Base-by-base conservation (phyloP, 2,329 filamentous ascomycete species). In the Thyridium curvatum region DNA sequence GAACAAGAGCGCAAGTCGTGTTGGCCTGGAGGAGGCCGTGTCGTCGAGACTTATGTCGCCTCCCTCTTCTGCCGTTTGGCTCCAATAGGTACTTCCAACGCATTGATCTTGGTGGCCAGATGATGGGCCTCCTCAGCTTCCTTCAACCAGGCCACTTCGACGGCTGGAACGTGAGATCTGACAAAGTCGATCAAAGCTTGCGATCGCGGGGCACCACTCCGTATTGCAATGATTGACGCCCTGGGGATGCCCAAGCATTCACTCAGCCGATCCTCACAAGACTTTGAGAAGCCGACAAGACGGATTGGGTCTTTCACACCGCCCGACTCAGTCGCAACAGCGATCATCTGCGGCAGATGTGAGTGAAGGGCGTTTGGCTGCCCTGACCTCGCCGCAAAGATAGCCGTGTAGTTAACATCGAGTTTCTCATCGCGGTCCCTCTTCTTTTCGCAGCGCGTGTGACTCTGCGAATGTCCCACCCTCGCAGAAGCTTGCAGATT, bases 221-320 rank as follows among this genome's bases (percentile, higher is more conserved):
- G 57, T 7, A 88, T 55, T 1, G 73, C 84, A 26, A 88, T 61
- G 16, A 79, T 78, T 2, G 81, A 84, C 1, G 79, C 79, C 28
- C 80, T 70, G 1, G 79, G 77, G 9, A 86, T 66, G 2, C 74
- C 74, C 4, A 87, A 63, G 15, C 68, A 68, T 21, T 62, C 56
- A 35, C 74, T 74, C 13, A 88, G 59, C 12, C 70, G 69, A 13
- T 74, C 63, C 34, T 82, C 80, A 36, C 71, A 75, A 1, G 71
- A 61, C 38, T 72, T 77, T 1, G 80, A 79, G 34, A 87, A 70
- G 1, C 77, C 73, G 3, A 88, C 68, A 3, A 87, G 66, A 16
- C 74, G 70, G 9, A 72, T 75, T 3, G 67, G 59, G 2, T 64
- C 52, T 16, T 59, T 57, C 5, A 46, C 37, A 1, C 63, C 57